Base-by-base conservation (phyloP, 108 stramenopile genomes). In the Seminavis robusta region DNA sequence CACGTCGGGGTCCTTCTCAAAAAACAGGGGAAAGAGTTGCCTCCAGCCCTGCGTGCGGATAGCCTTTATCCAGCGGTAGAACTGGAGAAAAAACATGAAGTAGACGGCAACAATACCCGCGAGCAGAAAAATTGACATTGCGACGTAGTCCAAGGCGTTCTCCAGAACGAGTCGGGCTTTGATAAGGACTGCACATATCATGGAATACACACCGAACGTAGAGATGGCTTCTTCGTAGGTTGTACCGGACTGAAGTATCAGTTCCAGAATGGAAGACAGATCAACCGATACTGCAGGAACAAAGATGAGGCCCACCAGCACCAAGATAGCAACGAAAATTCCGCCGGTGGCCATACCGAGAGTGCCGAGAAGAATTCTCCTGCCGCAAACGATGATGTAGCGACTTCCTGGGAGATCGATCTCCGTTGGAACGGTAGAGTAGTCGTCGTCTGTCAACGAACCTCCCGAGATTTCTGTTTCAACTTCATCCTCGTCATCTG, bases 241-340 rank as follows among this genome's bases (percentile, higher is more conserved):
- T 53, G 48, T 47, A 16, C 55, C 65, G 1, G 75, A 76, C 33
- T 76, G 65, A 25, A 71, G 31, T 1, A 69, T 50, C 15, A 71
- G 36, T 25, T 49, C 52, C 11, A 36, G 50, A 29, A 76, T 28
- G 11, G 55, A 40, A 10, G 59, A 51, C 0, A 61, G 37, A 50
- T 76, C 75, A 17, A 76, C 28, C 20, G 69, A 59, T 6, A 76
- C 52, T 0, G 69, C 45, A 10, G 75, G 75, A 13, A 59, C 75
- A 45, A 76, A 55, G 13, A 58, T 51, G 37, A 44, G 48, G 2
- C 69, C 75, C 39, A 76, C 62, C 17, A 67, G 26, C 37, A 76
- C 61, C 9, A 71, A 37, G 33, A 58, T 61, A 7, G 52, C 19
- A 34, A 71, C 61, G n/a, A 65, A 61, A 33, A 72, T 47, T 4